Evolutionary conservation across 2,329 filamentous ascomycete species (phyloP).

Genomic region (Fusarium sp.): DNA sequence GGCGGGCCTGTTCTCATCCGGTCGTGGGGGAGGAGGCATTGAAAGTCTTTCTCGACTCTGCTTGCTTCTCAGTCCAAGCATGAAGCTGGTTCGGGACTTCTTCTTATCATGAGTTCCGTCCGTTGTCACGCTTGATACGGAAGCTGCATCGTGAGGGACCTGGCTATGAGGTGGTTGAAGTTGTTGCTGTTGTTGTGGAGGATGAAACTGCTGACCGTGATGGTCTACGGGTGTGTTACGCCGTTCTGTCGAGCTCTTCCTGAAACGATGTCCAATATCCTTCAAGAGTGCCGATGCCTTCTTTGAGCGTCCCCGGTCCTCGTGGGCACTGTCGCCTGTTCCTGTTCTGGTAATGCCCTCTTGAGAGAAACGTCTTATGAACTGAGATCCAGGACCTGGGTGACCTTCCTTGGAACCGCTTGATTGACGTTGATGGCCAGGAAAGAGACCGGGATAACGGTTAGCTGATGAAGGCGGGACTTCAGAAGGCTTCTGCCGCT

Average conservation of each 20-base stretch:
- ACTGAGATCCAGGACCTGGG: constrained; percentile 27
- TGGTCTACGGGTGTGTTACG: constrained; percentile 46
- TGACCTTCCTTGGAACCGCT: constrained; percentile 25
- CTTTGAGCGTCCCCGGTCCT: constrained; percentile 54
- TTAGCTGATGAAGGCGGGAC: constrained; percentile 65
- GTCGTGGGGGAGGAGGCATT: constrained; percentile 33
- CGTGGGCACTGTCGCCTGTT: constrained; percentile 20
- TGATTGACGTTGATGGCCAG: constrained; percentile 40
- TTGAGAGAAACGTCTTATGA: constrained; percentile 27
- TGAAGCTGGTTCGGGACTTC: constrained; percentile 56
- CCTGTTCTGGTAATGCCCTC: constrained; percentile 52
- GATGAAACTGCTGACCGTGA: constrained; percentile 25
- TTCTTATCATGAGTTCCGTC: constrained; percentile 55
- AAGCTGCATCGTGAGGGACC: constrained; percentile 53
- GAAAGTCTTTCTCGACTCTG: constrained; percentile 31
- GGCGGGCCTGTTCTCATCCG: constrained; percentile 32
- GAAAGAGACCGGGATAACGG: constrained; percentile 63
- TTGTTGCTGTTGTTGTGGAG: constrained; percentile 12
- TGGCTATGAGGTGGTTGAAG: constrained; percentile 14
- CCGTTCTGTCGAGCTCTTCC: constrained; percentile 52
- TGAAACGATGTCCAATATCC: constrained; percentile 61
- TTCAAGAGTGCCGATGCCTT: constrained; percentile 64
- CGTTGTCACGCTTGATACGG: constrained; percentile 57
- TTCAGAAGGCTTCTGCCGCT: constrained; percentile 50
- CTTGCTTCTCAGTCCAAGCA: constrained; percentile 46